Evolutionary conservation across 257 asterid genomes (phyloP).

Genomic region (Henckelia pumila): DNA sequence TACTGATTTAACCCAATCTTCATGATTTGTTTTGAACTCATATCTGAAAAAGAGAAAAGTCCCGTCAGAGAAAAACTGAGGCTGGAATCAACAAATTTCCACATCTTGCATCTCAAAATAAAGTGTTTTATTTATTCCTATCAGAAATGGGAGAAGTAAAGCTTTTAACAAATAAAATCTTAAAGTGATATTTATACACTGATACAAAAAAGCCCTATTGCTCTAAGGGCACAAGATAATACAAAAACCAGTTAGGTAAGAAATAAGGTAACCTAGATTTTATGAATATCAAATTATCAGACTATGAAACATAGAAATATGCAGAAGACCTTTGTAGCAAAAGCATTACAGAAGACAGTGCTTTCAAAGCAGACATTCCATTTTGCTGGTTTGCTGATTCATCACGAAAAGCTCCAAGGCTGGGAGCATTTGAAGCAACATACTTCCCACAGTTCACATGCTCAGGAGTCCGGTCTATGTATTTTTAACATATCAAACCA

Average conservation of each 20-base stretch:
- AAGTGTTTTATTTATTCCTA: conserved; percentile 2
- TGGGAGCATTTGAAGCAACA: conserved; percentile 72
- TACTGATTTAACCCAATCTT: conserved; percentile 75
- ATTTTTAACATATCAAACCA: conserved; percentile 17
- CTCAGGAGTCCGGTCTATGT: conserved; percentile 61
- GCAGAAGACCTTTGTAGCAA: conserved; percentile 60
- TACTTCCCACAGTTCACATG: conserved; percentile 64
- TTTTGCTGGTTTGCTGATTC: conserved; percentile 47
- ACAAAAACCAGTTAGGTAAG: conserved; percentile 3
- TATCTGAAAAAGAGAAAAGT: conserved; percentile 46
- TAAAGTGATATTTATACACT: conserved; percentile 4
- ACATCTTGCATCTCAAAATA: conserved; percentile 5
- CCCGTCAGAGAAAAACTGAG: conserved; percentile 23
- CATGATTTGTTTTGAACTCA: conserved; percentile 84
- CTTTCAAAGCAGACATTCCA: conserved; percentile 61
- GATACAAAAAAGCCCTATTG: background rate
- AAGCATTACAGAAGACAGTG: conserved; percentile 74
- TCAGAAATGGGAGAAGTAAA: conserved; percentile 10
- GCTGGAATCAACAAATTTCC: conserved; percentile 11
- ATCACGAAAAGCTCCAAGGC: conserved; percentile 59
- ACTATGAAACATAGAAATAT: conserved; percentile 7
- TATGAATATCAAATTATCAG: conserved; percentile 1
- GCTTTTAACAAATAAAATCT: conserved; percentile 12
- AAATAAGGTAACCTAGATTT: background rate
- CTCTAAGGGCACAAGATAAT: conserved; percentile 11